phyloP scores from a whole-genome alignment of 2,329 filamentous ascomycete genomes.

The Trichoderma endophyticum region DNA sequence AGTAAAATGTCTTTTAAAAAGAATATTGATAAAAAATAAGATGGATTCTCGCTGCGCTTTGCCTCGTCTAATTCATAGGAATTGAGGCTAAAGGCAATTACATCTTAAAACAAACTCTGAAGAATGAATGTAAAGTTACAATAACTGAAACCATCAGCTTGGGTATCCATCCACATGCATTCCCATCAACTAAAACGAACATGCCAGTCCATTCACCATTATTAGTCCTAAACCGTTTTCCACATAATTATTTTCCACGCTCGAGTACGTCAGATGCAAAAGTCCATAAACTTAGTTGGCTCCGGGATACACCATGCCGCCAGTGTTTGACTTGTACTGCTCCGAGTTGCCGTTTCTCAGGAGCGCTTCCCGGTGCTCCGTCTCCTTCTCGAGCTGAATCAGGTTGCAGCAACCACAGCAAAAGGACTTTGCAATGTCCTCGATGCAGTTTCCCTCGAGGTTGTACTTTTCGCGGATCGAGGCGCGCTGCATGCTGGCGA shows the following conservation, averaged over 20 bases:
- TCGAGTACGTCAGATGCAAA: background rate
- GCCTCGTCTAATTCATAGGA: background rate
- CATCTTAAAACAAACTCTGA: background rate
- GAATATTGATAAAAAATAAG: too few relatives aligned
- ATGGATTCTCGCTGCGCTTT: background rate
- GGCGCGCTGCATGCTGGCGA: conserved; percentile 44
- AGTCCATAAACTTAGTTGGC: background rate
- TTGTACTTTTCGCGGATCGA: conserved; percentile 45
- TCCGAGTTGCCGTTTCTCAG: conserved; percentile 18
- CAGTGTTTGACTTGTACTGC: conserved; percentile 23
- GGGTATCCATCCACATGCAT: conserved; percentile 1
- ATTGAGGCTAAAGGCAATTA: background rate
- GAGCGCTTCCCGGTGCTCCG: conserved; percentile 34
- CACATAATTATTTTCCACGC: background rate
- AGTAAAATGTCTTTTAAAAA: background rate
- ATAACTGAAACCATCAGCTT: background rate
- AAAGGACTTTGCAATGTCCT: conserved; percentile 42
- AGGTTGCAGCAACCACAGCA: conserved; percentile 46
- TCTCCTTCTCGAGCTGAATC: conserved; percentile 49
- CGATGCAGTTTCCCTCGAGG: conserved; percentile 42
- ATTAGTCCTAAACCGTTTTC: background rate
- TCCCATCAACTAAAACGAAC: background rate
- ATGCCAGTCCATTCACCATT: background rate
- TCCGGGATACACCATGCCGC: conserved; percentile 22
- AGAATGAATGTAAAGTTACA: background rate